Percentiles rank a stretch among this genome's conserved stretches.
Conservation (phyloP, 345 rosid species). For the Boechera retrofracta region DNA sequence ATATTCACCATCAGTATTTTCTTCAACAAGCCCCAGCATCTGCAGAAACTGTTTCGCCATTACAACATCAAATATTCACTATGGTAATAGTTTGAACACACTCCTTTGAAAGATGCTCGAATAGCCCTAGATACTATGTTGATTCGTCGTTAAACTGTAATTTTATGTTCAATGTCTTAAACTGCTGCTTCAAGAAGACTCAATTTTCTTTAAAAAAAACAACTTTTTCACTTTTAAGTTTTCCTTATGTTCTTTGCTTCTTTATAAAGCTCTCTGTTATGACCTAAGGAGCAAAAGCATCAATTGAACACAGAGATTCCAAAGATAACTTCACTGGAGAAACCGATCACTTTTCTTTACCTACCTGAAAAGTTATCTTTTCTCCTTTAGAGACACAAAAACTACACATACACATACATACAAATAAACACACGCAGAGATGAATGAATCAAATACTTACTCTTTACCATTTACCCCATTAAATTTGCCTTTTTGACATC, state of each 20-base stretch:
- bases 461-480: constrained; percentile 9
- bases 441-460: constrained; percentile 8
- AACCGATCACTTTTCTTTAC: constrained; percentile 40
- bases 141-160: background rate
- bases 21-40: background rate
- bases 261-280: constrained; percentile 22
- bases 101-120: background rate
- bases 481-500: background rate
- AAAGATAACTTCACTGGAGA: constrained; percentile 27
- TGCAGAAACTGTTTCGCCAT: background rate
- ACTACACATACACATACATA: constrained; percentile 29
- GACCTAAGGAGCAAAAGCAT: constrained; percentile 26
- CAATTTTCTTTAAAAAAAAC: background rate
- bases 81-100: background rate
- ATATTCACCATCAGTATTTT: background rate
- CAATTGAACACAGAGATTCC: constrained; percentile 32
- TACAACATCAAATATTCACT: background rate
- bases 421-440: background rate
- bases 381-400: constrained; percentile 29
- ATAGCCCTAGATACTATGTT: background rate
- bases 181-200: constrained; percentile 17
- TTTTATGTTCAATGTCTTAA: background rate
- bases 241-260: constrained; percentile 41
- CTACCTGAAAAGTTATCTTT: constrained; percentile 42
- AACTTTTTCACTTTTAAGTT: constrained; percentile 2